These are phyloP conservation scores for Alternaria postmessia DNA, from an alignment of 2,329 filamentous ascomycete species.

Conservation along the genomic window DNA sequence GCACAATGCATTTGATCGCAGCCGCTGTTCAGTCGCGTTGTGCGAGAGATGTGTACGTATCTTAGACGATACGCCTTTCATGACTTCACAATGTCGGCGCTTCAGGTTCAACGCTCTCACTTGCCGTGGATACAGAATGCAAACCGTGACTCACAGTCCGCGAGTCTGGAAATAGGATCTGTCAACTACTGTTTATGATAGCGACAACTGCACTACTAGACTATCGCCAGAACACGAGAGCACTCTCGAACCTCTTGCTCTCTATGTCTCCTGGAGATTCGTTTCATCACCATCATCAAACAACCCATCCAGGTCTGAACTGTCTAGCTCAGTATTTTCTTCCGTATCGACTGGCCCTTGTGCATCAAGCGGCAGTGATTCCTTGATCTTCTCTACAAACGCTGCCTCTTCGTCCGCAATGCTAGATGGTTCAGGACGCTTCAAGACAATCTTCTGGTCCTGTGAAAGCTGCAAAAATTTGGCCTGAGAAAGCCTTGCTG, in stretches of 20 bases:
- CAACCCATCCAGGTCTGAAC: not conserved
- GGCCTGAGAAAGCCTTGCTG: not conserved
- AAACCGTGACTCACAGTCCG: no score
- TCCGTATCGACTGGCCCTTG: not conserved
- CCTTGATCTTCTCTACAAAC: not conserved
- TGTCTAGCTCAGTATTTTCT: not conserved
- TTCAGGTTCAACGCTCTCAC: not conserved
- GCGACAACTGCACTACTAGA: not conserved
- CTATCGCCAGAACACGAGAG: not conserved
- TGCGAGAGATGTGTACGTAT: not conserved
- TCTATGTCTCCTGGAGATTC: accelerated
- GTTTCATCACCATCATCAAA: not conserved
- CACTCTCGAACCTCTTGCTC: not conserved
- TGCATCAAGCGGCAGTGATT: accelerated
- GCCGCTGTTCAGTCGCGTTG: not conserved
- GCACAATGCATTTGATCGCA: not conserved
- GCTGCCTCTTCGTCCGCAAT: not conserved
- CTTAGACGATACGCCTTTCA: not conserved
- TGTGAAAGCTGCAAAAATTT: not conserved
- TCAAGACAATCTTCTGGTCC: not conserved
- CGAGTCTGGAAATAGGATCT: no score
- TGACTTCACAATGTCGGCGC: not conserved
- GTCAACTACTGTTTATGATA: not conserved
- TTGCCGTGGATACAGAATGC: no score
- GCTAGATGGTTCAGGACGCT: not conserved